A percentile compares a stretch with the other conserved stretches of the same genome.
Evolutionary conservation across 805 yeast genomes (phyloP).

Genomic region (Pichia occidentalis): DNA sequence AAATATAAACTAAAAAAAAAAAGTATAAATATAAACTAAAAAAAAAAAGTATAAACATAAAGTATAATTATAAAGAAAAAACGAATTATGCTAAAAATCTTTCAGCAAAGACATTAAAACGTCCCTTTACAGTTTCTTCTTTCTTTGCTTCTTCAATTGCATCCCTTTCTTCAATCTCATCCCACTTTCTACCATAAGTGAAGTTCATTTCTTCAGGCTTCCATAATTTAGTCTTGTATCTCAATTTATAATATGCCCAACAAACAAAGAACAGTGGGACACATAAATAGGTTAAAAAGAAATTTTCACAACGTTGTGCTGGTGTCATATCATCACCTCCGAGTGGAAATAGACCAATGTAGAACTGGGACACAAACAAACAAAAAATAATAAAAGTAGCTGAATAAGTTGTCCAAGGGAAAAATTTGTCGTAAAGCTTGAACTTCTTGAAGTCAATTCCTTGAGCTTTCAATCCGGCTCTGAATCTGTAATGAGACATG

Average conservation of each 20-base stretch:
- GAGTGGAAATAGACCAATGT: slow-evolving; percentile 60
- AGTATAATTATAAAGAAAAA: not conserved
- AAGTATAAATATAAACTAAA: too few relatives aligned
- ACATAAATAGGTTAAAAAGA: slow-evolving; percentile 57
- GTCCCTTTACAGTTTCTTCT: slow-evolving; percentile 5
- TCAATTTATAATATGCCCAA: slow-evolving; percentile 53
- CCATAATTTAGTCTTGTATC: slow-evolving; percentile 31
- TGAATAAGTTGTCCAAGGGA: slow-evolving; percentile 38
- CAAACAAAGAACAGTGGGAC: slow-evolving; percentile 48
- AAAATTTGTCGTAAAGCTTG: slow-evolving; percentile 51
- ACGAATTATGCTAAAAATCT: slow-evolving; percentile 15
- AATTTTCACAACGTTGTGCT: slow-evolving; percentile 28
- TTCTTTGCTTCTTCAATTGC: slow-evolving; percentile 15
- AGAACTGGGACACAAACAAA: slow-evolving; percentile 54
- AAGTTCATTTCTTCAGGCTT: slow-evolving; percentile 31
- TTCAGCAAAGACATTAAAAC: slow-evolving; percentile 14
- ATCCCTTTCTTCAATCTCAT: slow-evolving; percentile 17
- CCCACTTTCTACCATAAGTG: slow-evolving; percentile 29
- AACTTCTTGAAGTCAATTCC: slow-evolving; percentile 30
- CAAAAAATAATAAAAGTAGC: slow-evolving; percentile 38
- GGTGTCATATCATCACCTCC: slow-evolving; percentile 40
- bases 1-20: too few relatives aligned
- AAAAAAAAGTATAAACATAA: too few relatives aligned
- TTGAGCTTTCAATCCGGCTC: slow-evolving; percentile 46
- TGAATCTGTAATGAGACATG: slow-evolving; percentile 53